Evolutionary conservation across 2,329 filamentous ascomycete species (phyloP).

Genomic region (Sphaerostilbella broomeana): DNA sequence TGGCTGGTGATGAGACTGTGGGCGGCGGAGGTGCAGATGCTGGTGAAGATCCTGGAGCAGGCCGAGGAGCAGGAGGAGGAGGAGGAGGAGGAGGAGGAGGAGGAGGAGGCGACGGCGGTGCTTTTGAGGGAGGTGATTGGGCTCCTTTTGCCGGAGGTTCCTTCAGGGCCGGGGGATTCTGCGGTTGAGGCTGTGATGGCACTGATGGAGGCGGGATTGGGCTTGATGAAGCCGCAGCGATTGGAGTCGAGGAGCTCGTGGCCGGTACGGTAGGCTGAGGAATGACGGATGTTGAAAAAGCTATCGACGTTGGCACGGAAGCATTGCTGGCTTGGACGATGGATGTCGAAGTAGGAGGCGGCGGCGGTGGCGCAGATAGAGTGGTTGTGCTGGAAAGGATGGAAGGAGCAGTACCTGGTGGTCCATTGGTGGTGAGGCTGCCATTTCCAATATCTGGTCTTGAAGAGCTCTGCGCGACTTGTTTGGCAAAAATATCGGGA

Average conservation of each 20-base stretch:
- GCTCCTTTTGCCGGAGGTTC: background rate
- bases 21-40: background rate
- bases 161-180: background rate
- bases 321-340: background rate
- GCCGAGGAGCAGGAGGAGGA: background rate
- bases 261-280: background rate
- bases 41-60: background rate
- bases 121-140: too few relatives aligned
- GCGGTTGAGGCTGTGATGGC: slow-evolving; percentile 3
- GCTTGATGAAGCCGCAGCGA: background rate
- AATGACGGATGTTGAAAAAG: background rate
- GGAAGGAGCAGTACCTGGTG: background rate
- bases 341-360: background rate
- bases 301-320: background rate
- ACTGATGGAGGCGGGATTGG: background rate
- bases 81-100: slow-evolving; percentile 15
- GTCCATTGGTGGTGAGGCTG: background rate
- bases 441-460: background rate
- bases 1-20: background rate
- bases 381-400: background rate
- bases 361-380: background rate
- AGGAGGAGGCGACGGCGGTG: too few relatives aligned
- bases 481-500: background rate
- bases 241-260: background rate
- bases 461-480: background rate